These are phyloP conservation scores for Trametes villosa DNA, from an alignment of 768 basidiomycete species.

Conservation along the genomic window DNA sequence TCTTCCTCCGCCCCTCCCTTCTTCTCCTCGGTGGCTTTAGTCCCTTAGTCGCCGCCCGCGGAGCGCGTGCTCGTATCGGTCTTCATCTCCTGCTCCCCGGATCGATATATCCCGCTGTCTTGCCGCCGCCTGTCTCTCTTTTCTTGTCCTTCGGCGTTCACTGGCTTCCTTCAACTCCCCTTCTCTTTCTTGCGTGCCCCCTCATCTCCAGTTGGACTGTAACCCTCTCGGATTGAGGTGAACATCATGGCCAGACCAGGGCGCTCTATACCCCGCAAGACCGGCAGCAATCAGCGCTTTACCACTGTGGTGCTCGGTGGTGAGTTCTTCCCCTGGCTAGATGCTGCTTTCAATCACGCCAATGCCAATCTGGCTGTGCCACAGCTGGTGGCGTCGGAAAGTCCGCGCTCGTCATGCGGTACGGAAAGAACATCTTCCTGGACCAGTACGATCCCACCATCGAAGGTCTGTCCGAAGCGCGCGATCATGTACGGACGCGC, in stretches of 20 bases:
- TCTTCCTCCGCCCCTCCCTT: not conserved
- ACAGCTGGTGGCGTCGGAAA: constrained; percentile 89
- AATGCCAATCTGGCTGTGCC: not conserved
- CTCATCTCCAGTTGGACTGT: not conserved
- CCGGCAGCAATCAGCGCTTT: constrained; percentile 3
- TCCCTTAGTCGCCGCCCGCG: constrained; percentile 3
- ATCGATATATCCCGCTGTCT: constrained; percentile 17
- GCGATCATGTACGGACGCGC: not conserved
- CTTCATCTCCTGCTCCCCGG: not conserved
- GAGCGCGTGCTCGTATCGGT: constrained; percentile 7
- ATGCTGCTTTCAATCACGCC: not conserved
- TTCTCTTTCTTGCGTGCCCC: not conserved
- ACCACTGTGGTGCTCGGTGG: constrained; percentile 84
- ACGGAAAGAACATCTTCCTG: constrained; percentile 71
- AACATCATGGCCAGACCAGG: constrained; percentile 14
- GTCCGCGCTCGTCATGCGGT: constrained; percentile 82
- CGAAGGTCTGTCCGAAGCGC: constrained; percentile 66
- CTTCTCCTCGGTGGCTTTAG: constrained; percentile 11
- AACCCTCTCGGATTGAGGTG: not conserved
- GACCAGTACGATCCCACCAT: constrained; percentile 85
- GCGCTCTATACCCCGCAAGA: not conserved
- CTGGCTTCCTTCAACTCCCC: constrained; percentile 1
- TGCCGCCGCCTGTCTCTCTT: constrained; percentile 5
- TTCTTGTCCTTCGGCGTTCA: constrained; percentile 17
- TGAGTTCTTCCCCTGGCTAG: constrained; percentile 36